Evolutionary conservation across 192 early-diverging fungal genomes (phyloP).

Genomic region (Cladochytrium replicatum): DNA sequence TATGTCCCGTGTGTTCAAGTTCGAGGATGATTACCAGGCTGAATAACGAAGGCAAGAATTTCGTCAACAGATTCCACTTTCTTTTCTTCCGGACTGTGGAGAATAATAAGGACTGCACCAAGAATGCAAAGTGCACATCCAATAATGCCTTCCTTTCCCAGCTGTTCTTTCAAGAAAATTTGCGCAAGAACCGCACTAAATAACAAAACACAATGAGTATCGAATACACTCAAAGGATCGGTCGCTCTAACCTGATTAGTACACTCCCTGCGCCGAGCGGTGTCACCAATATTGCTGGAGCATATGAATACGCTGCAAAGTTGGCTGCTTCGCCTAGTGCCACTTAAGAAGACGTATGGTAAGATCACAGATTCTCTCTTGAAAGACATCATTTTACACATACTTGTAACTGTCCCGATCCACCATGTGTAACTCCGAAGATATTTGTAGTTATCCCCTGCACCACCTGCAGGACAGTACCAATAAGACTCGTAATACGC

Average conservation of each 20-base stretch:
- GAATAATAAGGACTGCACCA: conserved; percentile 70
- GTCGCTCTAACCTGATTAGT: conserved; percentile 56
- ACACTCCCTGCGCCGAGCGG: conserved; percentile 87
- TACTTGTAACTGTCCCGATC: conserved; percentile 73
- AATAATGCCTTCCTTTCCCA: conserved; percentile 72
- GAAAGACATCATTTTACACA: conserved; percentile 11
- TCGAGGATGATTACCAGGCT: conserved; percentile 43
- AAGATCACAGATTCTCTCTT: neutral
- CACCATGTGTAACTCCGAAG: conserved; percentile 86
- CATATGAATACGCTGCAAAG: conserved; percentile 92
- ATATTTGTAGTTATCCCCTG: conserved; percentile 69
- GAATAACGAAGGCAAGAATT: conserved; percentile 67
- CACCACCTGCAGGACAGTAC: conserved; percentile 27
- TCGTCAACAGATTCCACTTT: conserved; percentile 72
- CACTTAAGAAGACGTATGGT: conserved; percentile 42
- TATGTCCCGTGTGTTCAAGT: too few species aligned
- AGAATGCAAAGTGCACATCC: conserved; percentile 86
- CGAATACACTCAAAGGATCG: too few species aligned
- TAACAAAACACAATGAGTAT: too few species aligned
- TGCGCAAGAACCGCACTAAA: conserved; percentile 76
- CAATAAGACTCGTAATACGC: too few species aligned
- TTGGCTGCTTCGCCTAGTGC: conserved; percentile 87
- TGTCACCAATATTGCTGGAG: conserved; percentile 90
- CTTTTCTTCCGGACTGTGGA: conserved; percentile 80
- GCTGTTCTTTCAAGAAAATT: conserved; percentile 76